A percentile compares a stretch with the other conserved stretches of the same genome.
phyloP scores from a whole-genome alignment of 805 yeast genomes.

The Teunomyces aglyptinius region DNA sequence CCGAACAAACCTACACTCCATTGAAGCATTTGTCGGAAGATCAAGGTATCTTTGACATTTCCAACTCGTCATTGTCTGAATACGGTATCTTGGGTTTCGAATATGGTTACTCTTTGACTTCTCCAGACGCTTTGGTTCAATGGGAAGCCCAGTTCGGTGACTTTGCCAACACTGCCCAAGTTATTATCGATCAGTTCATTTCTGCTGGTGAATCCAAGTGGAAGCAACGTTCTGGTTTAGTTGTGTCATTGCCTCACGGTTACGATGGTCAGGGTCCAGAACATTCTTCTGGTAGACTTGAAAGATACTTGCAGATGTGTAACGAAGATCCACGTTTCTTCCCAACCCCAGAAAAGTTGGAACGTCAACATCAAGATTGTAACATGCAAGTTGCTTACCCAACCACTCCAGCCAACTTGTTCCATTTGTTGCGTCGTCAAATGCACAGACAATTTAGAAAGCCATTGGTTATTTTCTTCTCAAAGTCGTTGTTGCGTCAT shows the following conservation, averaged over 20 bases:
- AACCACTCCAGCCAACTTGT: constrained; percentile 93
- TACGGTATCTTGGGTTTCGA: constrained; percentile 99
- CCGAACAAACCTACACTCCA: constrained; percentile 82
- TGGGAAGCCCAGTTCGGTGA: constrained; percentile 99
- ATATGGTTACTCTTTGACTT: constrained; percentile 96
- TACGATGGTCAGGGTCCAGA: constrained; percentile 99
- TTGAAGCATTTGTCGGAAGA: constrained; percentile 72
- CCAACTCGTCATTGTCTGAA: constrained; percentile 95
- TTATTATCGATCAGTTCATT: constrained; percentile 92
- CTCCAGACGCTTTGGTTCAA: constrained; percentile 94
- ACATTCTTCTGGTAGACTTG: constrained; percentile 97
- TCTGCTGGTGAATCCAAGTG: constrained; percentile 97
- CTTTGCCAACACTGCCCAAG: constrained; percentile 99
- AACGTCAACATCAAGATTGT: constrained; percentile 98
- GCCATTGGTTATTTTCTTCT: constrained; percentile 83
- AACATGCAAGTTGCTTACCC: constrained; percentile 98
- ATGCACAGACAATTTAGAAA: constrained; percentile 98
- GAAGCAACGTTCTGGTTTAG: constrained; percentile 98
- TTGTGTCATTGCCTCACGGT: constrained; percentile 96
- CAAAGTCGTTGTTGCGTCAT: constrained; percentile 92
- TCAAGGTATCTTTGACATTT: constrained; percentile 83
- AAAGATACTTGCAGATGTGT: constrained; percentile 92
- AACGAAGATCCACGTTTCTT: constrained; percentile 93
- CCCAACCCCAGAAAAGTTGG: constrained; percentile 87
- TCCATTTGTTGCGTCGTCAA: constrained; percentile 97